Evolutionary conservation across 306 rosid genomes (phyloP).

Genomic region (Delonix regia): DNA sequence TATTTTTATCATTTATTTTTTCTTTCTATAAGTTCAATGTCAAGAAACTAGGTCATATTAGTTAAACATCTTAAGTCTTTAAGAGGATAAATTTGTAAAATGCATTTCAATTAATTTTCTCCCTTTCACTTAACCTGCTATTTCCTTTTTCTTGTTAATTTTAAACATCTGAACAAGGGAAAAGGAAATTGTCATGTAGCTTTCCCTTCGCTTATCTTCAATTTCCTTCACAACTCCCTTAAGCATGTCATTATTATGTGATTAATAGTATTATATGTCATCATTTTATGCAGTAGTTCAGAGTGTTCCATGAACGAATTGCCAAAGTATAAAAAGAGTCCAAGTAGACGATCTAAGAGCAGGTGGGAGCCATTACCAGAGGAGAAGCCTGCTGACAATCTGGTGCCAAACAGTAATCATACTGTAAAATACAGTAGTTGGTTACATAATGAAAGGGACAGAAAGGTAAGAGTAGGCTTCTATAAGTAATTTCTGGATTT

Average conservation of each 20-base stretch:
- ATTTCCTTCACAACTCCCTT: background rate
- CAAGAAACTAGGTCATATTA: background rate
- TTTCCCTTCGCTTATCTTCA: background rate
- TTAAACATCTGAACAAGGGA: background rate
- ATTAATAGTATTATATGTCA: conserved; percentile 4
- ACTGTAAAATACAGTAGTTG: conserved; percentile 63
- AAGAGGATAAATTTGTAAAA: background rate
- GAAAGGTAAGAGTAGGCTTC: conserved; percentile 60
- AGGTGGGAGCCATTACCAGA: conserved; percentile 97
- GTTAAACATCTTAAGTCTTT: background rate
- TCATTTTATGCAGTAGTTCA: conserved; percentile 52
- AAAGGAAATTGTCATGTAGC: background rate
- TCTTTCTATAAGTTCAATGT: background rate
- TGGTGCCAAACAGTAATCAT: conserved; percentile 46
- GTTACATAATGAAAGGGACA: conserved; percentile 65
- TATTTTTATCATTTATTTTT: background rate
- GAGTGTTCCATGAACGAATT: conserved; percentile 48
- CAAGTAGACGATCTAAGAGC: conserved; percentile 78
- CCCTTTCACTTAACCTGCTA: background rate
- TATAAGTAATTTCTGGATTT: conserved; percentile 18
- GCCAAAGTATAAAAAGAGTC: conserved; percentile 78
- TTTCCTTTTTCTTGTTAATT: background rate
- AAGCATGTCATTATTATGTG: conserved; percentile 7
- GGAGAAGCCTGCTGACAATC: conserved; percentile 67
- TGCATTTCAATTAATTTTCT: background rate